A percentile compares a stretch with the other conserved stretches of the same genome.
phyloP scores from a whole-genome alignment of 495 filamentous ascomycete species.

The Saxophila tyrrhenica region DNA sequence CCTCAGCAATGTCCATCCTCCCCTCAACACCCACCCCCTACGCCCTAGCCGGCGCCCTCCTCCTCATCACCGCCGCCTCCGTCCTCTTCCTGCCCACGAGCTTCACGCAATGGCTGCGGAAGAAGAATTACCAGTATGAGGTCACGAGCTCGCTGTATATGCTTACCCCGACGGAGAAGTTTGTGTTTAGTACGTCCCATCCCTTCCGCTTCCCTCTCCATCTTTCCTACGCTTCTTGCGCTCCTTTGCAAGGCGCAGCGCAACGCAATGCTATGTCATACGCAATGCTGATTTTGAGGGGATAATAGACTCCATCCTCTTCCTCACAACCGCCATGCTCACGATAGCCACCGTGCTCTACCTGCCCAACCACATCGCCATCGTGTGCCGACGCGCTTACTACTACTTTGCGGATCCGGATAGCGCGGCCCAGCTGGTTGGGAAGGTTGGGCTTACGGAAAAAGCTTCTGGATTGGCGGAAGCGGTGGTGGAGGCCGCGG shows the following conservation, averaged over 20 bases:
- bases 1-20: not conserved
- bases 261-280: no score
- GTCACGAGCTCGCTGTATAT: constrained; percentile 79
- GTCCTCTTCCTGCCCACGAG: constrained; percentile 26
- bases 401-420: constrained; percentile 75
- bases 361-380: constrained; percentile 76
- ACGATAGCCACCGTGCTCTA: constrained; percentile 79
- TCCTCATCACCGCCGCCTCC: constrained; percentile 15
- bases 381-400: constrained; percentile 70
- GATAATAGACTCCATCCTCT: constrained; percentile 68
- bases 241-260: no score
- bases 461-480: not conserved
- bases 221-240: not conserved
- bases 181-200: constrained; percentile 63
- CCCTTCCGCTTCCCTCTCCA: not conserved
- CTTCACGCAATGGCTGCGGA: constrained; percentile 53
- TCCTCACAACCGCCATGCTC: constrained; percentile 75
- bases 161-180: constrained; percentile 72
- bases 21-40: not conserved
- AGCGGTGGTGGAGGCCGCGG: not conserved
- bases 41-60: not conserved
- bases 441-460: not conserved
- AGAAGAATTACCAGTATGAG: constrained; percentile 79
- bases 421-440: not conserved
- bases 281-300: not conserved